Conservation (phyloP, 2,329 filamentous ascomycete species). For the Aspergillus candidus region DNA sequence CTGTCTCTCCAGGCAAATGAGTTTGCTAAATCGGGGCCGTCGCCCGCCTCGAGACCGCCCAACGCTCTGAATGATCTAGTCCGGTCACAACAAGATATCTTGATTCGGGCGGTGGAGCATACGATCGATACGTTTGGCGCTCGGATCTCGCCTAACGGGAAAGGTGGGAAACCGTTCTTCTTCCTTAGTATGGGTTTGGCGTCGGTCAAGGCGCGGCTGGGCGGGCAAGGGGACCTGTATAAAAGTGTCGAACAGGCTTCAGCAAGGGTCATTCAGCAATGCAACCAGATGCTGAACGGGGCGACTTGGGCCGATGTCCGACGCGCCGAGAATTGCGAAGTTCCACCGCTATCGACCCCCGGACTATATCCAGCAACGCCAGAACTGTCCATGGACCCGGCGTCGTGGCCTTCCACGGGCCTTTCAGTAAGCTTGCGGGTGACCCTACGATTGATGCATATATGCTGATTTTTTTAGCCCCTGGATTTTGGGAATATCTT, state of each 20-base stretch:
- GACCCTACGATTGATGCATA: slow-evolving; percentile 7
- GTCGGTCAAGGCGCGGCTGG: slow-evolving; percentile 28
- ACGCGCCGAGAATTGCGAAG: slow-evolving; percentile 10
- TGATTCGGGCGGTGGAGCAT: slow-evolving; percentile 25
- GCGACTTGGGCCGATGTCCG: slow-evolving; percentile 18
- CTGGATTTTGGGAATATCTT: slow-evolving; percentile 28
- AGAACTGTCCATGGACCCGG: slow-evolving; percentile 20
- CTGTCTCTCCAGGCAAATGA: slow-evolving; percentile 27
- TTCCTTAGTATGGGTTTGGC: slow-evolving; percentile 25
- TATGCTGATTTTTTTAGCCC: slow-evolving; percentile 13
- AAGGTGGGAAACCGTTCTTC: slow-evolving; percentile 25
- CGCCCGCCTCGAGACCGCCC: slow-evolving; percentile 6
- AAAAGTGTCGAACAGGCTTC: slow-evolving; percentile 20
- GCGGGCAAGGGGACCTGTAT: slow-evolving; percentile 22
- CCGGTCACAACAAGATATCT: slow-evolving; percentile 25
- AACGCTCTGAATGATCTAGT: slow-evolving; percentile 25
- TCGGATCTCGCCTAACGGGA: slow-evolving; percentile 21
- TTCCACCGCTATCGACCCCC: slow-evolving; percentile 8
- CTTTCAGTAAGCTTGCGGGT: slow-evolving; percentile 18
- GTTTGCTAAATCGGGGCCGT: slow-evolving; percentile 8
- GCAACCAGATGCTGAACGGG: slow-evolving; percentile 20
- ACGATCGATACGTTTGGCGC: slow-evolving; percentile 24
- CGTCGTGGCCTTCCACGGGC: slow-evolving; percentile 16
- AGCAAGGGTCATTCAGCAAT: slow-evolving; percentile 17
- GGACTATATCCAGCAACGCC: slow-evolving; percentile 12